These are phyloP conservation scores for Talaromyces rugulosus DNA, from an alignment of 2,329 filamentous ascomycete species.

Conservation along the genomic window DNA sequence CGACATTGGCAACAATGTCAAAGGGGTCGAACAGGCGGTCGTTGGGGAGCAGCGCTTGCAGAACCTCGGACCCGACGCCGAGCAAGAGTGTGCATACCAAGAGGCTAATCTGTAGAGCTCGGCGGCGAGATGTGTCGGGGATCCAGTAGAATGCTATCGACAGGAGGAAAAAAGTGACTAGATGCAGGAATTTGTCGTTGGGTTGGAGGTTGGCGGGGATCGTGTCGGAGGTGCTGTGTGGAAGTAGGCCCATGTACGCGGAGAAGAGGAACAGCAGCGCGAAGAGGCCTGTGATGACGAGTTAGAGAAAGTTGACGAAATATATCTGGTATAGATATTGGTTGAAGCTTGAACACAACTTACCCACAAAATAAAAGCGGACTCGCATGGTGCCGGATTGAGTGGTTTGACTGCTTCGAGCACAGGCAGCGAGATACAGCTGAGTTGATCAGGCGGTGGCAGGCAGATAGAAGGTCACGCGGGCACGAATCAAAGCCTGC, in stretches of 20 bases:
- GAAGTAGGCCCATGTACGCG: slow-evolving; percentile 74
- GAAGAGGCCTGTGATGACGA: slow-evolving; percentile 57
- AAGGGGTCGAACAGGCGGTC: slow-evolving; percentile 69
- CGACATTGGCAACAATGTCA: slow-evolving; percentile 82
- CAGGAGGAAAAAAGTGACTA: slow-evolving; percentile 82
- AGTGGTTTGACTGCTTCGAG: neutral
- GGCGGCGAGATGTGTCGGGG: slow-evolving; percentile 81
- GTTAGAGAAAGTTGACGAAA: neutral
- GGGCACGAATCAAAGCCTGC: neutral
- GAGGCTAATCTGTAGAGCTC: slow-evolving; percentile 78
- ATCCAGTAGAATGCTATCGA: slow-evolving; percentile 93
- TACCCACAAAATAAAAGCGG: slow-evolving; percentile 83
- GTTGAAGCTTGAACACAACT: slow-evolving; percentile 22
- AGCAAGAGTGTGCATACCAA: slow-evolving; percentile 67
- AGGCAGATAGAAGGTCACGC: neutral
- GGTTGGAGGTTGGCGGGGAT: slow-evolving; percentile 51
- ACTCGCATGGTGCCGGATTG: slow-evolving; percentile 63
- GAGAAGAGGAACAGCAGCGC: slow-evolving; percentile 65
- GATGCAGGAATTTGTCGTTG: slow-evolving; percentile 88
- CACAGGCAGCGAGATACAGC: neutral
- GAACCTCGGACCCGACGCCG: slow-evolving; percentile 54
- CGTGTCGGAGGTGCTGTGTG: slow-evolving; percentile 33
- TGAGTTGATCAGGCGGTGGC: neutral
- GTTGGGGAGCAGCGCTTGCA: slow-evolving; percentile 64
- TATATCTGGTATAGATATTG: neutral